A percentile compares a stretch with the other conserved stretches of the same genome.
Conservation (phyloP, 371 early-diverging fungal species). For the Apophysomyces trapeziformis region DNA sequence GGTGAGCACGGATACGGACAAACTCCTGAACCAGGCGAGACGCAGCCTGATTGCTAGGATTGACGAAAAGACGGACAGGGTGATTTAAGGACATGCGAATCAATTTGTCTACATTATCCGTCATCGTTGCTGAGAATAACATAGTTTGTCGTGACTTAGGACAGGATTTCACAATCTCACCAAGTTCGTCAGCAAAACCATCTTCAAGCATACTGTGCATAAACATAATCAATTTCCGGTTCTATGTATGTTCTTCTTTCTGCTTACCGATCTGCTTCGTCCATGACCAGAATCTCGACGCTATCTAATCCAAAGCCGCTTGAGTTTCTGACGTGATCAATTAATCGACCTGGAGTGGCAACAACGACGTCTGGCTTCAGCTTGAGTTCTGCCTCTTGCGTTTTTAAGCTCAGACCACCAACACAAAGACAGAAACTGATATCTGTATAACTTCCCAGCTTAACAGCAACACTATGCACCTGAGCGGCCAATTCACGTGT, state of each 20-base stretch:
- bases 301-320: slow-evolving; percentile 83
- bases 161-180: slow-evolving; percentile 92
- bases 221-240: neutral
- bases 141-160: slow-evolving; percentile 96
- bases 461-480: slow-evolving; percentile 91
- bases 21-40: slow-evolving; percentile 91
- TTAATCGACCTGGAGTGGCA: slow-evolving; percentile 99
- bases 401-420: slow-evolving; percentile 90
- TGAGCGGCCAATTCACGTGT: slow-evolving; percentile 99
- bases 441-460: slow-evolving; percentile 88
- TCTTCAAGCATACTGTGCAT: slow-evolving; percentile 95
- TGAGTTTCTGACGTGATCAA: slow-evolving; percentile 98
- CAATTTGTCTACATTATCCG: slow-evolving; percentile 96
- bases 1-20: slow-evolving; percentile 87
- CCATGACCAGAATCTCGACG: slow-evolving; percentile 98
- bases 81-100: slow-evolving; percentile 90
- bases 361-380: slow-evolving; percentile 97
- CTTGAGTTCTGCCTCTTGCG: slow-evolving; percentile 92
- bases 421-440: slow-evolving; percentile 88
- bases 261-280: slow-evolving; percentile 98
- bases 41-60: slow-evolving; percentile 79
- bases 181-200: slow-evolving; percentile 98
- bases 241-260: neutral
- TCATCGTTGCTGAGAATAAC: slow-evolving; percentile 99
- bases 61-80: slow-evolving; percentile 92